Base-by-base conservation (phyloP, 495 filamentous ascomycete species). In the Aspergillus funiculosus region DNA sequence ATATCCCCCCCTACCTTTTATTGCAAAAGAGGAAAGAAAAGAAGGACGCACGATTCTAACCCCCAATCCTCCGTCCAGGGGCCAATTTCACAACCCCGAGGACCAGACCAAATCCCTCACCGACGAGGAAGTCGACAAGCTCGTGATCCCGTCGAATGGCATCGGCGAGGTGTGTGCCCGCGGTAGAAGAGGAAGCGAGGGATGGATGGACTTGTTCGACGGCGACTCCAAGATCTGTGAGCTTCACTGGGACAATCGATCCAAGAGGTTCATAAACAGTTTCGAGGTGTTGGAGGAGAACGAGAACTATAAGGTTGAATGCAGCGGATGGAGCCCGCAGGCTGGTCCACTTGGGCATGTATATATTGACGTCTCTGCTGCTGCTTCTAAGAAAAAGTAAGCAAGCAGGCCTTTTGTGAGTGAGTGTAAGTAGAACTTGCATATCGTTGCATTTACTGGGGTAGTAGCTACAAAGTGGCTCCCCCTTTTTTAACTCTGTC, bases 231-330 rank as follows among this genome's bases (percentile, higher is more conserved):
- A 68, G 57, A 68, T 68, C 32, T 68, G 65, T 37, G 65, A 68
- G 40, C 54, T 68, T 11, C 65, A 68, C 39, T 68, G 65, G 65
- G 65, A 68, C 47, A 68, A 68, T 43, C 57, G 63, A 14, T 47
- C 51, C 5, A 57, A 56, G 26, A 51, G 56, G 0, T 32, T 29
- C 11, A 17, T 37, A 27, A 68, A 68, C 22, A 38, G 59, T 18
- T 59, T 68, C 24, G 65, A 68, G 52, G 47, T 58, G 46, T 24
- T 63, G 46, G 63, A 67, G 31, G 31, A 34, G 9, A 58, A 39
- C 44, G 50, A 60, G 37, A 54, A 59, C 34, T 68, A 68, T 44
- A 59, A 48, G 32, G 43, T 68, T 43, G 58, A 60, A 53, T 52
- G 58, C 53, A 51, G 58, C 27, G 65, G 65, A 54, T 68, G 65